Evolutionary conservation across 164 flowering plant genomes (phyloP).

Genomic region (Magnolia sinica): DNA sequence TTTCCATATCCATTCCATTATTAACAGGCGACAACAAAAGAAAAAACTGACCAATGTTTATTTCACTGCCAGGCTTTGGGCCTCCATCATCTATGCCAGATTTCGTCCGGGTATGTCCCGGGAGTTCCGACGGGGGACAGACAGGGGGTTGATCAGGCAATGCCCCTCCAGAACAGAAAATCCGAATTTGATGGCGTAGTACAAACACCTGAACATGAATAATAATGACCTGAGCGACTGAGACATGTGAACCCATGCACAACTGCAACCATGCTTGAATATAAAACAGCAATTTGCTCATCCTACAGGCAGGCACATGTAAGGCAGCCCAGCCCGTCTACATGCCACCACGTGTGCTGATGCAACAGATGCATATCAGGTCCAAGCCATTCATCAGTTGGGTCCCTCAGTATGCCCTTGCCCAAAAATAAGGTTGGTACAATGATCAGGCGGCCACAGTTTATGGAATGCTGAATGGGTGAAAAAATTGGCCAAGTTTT

Average conservation of each 20-base stretch:
- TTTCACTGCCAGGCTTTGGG: slow-evolving; percentile 74
- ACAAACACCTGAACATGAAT: slow-evolving; percentile 62
- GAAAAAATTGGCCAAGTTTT: too few species aligned
- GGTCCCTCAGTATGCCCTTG: too few species aligned
- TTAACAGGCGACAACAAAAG: too few species aligned
- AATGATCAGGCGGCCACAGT: too few species aligned
- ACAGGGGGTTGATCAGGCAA: slow-evolving; percentile 81
- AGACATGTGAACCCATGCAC: not conserved
- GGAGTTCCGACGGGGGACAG: slow-evolving; percentile 33
- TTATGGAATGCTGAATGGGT: too few species aligned
- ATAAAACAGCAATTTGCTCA: not conserved
- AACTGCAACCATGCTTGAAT: not conserved
- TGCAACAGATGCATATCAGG: too few species aligned
- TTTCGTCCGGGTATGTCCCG: slow-evolving; percentile 54
- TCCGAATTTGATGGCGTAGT: slow-evolving; percentile 77
- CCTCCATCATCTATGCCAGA: slow-evolving; percentile 56
- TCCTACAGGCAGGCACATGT: too few species aligned
- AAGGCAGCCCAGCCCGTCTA: too few species aligned
- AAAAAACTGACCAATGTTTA: slow-evolving; percentile 60
- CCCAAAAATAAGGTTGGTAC: too few species aligned
- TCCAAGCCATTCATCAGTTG: too few species aligned
- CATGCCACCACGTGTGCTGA: too few species aligned
- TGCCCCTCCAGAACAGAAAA: slow-evolving; percentile 60
- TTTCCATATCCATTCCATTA: too few species aligned
- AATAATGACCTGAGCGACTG: not conserved